Evolutionary conservation across 2,329 filamentous ascomycete species (phyloP).

Genomic region (Diaporthe citri): DNA sequence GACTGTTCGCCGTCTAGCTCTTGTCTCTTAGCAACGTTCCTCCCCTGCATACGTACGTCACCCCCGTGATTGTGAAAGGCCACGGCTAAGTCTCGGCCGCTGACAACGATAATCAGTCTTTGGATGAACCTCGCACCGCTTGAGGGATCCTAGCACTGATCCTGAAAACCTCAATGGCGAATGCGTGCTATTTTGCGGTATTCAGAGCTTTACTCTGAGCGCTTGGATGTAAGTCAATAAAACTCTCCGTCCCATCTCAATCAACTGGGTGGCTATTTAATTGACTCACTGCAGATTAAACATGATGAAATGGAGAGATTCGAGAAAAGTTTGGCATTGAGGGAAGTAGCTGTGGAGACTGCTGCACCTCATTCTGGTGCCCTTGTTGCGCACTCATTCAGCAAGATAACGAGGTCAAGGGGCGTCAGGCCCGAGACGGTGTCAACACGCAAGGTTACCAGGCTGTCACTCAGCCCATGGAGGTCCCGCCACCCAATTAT

Average conservation of each 20-base stretch:
- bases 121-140: background rate
- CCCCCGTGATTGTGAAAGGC: background rate
- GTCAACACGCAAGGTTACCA: slow-evolving; percentile 4
- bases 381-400: slow-evolving; percentile 6
- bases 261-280: background rate
- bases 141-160: background rate
- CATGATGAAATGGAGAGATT: slow-evolving; percentile 7
- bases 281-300: background rate
- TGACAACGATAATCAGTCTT: background rate
- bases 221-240: background rate
- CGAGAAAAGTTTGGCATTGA: background rate
- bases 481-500: background rate
- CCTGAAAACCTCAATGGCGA: background rate
- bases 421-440: background rate
- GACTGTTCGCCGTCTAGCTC: background rate
- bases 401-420: background rate
- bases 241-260: background rate
- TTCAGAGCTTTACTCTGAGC: background rate
- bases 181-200: background rate
- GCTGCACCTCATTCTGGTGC: background rate
- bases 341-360: background rate
- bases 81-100: background rate
- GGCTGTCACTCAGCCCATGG: background rate
- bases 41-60: slow-evolving; percentile 1
- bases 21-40: background rate